Conservation (phyloP, 306 rosid genomes). For the Quercus mongolica region DNA sequence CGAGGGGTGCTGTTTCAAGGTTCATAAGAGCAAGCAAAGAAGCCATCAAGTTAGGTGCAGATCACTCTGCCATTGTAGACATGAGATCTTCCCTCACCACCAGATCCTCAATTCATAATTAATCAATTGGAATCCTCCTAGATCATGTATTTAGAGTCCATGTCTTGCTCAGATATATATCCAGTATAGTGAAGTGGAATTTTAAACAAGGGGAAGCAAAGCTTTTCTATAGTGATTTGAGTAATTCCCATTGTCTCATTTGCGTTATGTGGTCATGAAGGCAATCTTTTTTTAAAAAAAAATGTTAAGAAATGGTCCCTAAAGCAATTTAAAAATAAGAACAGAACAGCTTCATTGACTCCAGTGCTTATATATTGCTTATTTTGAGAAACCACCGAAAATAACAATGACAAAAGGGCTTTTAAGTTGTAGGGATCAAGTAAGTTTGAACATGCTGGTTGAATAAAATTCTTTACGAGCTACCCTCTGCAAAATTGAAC, state of each 20-base stretch:
- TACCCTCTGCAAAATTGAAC: too few relatives aligned
- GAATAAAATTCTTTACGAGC: too few relatives aligned
- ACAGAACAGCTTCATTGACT: too few relatives aligned
- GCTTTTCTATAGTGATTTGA: neutral
- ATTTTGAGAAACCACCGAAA: too few relatives aligned
- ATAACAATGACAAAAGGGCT: too few relatives aligned
- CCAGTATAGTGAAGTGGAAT: slow-evolving; percentile 8
- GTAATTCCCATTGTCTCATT: neutral
- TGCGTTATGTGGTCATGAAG: neutral
- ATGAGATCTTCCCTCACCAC: slow-evolving; percentile 99
- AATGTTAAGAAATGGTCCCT: neutral
- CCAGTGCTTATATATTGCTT: too few relatives aligned
- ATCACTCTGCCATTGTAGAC: slow-evolving; percentile 88
- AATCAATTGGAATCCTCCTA: neutral
- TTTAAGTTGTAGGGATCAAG: too few relatives aligned
- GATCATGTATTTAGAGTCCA: neutral
- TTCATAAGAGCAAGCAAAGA: slow-evolving; percentile 95
- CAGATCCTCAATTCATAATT: slow-evolving; percentile 65
- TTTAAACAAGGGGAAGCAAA: slow-evolving; percentile 8
- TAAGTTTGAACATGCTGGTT: too few relatives aligned
- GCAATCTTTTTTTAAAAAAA: neutral
- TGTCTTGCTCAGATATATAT: slow-evolving; percentile 8
- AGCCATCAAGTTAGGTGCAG: slow-evolving; percentile 88
- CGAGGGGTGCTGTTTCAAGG: slow-evolving; percentile 77
- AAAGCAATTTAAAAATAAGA: too few relatives aligned